phyloP scores from a whole-genome alignment of 2,329 filamentous ascomycete genomes.

The Fusarium newnesense region DNA sequence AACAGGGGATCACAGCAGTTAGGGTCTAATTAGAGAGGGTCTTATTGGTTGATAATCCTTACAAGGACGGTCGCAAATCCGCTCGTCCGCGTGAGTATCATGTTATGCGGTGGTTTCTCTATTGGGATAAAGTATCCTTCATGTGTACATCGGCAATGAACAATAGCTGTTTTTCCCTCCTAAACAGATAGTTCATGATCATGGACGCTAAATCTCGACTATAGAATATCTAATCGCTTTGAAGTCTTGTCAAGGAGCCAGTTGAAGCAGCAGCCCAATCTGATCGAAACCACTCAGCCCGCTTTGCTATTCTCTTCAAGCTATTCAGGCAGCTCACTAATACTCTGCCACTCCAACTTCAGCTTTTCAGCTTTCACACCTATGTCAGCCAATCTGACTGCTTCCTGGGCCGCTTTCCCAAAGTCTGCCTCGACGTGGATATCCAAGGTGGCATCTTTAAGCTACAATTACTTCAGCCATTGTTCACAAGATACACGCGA shows the following conservation, averaged over 20 bases:
- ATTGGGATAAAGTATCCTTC: not conserved
- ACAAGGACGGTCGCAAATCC: not conserved
- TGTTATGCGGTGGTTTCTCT: not conserved
- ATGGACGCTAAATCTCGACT: too few species aligned
- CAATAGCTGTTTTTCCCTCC: too few species aligned
- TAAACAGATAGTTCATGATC: too few species aligned
- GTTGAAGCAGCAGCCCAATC: too few species aligned
- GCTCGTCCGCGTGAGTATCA: not conserved
- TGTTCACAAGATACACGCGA: rapidly evolving
- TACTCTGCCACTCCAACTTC: not conserved
- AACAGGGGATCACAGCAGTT: not conserved
- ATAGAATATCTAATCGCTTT: not conserved
- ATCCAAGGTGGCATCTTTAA: constrained; percentile 48
- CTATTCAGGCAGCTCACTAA: not conserved
- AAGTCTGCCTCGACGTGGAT: constrained; percentile 54
- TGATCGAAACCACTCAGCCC: rapidly evolving
- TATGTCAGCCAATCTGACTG: constrained; percentile 46
- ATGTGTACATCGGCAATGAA: not conserved
- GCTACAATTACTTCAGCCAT: constrained; percentile 33
- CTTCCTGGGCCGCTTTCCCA: constrained; percentile 48
- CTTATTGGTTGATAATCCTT: not conserved
- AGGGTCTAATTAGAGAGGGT: too few species aligned
- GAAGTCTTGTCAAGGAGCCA: too few species aligned
- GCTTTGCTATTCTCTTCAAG: not conserved
- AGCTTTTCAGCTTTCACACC: not conserved